Evolutionary conservation across 2,329 filamentous ascomycete species (phyloP).

Genomic region (Sporothrix luriei): DNA sequence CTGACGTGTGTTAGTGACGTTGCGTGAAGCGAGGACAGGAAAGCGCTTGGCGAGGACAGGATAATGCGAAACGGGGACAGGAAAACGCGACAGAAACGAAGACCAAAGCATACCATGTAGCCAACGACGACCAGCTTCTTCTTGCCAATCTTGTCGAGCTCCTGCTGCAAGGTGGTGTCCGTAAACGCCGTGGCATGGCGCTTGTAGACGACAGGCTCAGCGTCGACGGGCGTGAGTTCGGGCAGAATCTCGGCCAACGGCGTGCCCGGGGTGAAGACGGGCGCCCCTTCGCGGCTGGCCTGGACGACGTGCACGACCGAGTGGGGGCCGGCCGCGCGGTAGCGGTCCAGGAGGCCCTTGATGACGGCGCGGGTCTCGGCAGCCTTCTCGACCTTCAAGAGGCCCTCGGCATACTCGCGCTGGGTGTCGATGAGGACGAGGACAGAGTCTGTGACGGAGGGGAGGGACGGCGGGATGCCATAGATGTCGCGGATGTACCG

Average conservation of each 20-base stretch:
- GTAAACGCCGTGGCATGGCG: slow-evolving; percentile 25
- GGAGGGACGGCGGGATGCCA: slow-evolving; percentile 22
- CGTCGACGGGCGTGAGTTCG: slow-evolving; percentile 20
- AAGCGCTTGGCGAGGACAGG: too few relatives aligned
- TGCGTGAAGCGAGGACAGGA: too few relatives aligned
- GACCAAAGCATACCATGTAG: neutral
- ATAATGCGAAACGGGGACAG: too few relatives aligned
- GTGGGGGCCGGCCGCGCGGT: slow-evolving; percentile 22
- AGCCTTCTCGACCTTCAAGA: slow-evolving; percentile 17
- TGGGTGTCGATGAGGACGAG: slow-evolving; percentile 32
- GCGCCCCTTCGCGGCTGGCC: slow-evolving; percentile 11
- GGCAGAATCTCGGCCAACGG: slow-evolving; percentile 25
- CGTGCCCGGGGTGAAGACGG: slow-evolving; percentile 32
- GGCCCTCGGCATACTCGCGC: slow-evolving; percentile 30
- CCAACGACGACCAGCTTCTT: slow-evolving; percentile 30
- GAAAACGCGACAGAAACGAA: too few relatives aligned
- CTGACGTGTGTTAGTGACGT: too few relatives aligned
- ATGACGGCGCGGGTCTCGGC: slow-evolving; percentile 28
- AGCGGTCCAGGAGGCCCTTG: slow-evolving; percentile 27
- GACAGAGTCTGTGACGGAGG: slow-evolving; percentile 25
- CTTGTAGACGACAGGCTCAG: slow-evolving; percentile 32
- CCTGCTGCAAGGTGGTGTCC: slow-evolving; percentile 4
- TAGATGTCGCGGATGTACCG: slow-evolving; percentile 31
- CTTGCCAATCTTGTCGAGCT: slow-evolving; percentile 25
- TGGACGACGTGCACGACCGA: slow-evolving; percentile 31